Conservation (phyloP, 2,329 filamentous ascomycete genomes). For the Talaromyces marneffei region DNA sequence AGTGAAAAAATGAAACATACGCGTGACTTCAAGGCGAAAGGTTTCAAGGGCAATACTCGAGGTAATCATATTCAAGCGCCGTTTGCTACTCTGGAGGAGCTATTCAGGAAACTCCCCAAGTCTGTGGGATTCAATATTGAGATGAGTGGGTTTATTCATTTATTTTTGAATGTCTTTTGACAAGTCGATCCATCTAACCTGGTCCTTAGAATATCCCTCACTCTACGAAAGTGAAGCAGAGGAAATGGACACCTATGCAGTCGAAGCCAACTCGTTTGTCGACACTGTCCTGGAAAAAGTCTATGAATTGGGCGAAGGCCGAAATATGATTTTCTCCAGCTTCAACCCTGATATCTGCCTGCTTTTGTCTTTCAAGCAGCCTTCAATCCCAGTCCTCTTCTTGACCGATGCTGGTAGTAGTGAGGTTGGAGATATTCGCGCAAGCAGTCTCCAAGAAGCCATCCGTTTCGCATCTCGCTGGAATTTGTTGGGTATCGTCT, state of each 20-base stretch:
- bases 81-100: constrained; percentile 89
- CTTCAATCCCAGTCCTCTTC: constrained; percentile 91
- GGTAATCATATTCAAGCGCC: constrained; percentile 93
- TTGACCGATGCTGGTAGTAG: constrained; percentile 81
- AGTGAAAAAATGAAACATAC: constrained; percentile 95
- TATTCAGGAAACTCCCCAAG: constrained; percentile 78
- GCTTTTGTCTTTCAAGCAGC: constrained; percentile 92
- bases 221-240: constrained; percentile 90
- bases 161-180: not conserved
- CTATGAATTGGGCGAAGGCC: constrained; percentile 72
- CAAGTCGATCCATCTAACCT: not conserved
- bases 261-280: constrained; percentile 94
- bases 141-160: constrained; percentile 55
- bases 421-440: constrained; percentile 79
- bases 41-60: constrained; percentile 91
- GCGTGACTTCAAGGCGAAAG: constrained; percentile 86
- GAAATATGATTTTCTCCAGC: constrained; percentile 95
- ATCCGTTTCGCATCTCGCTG: constrained; percentile 90
- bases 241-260: constrained; percentile 92
- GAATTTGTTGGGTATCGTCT: constrained; percentile 90
- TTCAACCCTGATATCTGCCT: constrained; percentile 98
- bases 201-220: constrained; percentile 75
- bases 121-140: constrained; percentile 95
- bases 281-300: constrained; percentile 87
- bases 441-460: constrained; percentile 87